These are phyloP conservation scores for Caryopteris hybrid DNA, from an alignment of 305 asterid species.

Conservation along the genomic window DNA sequence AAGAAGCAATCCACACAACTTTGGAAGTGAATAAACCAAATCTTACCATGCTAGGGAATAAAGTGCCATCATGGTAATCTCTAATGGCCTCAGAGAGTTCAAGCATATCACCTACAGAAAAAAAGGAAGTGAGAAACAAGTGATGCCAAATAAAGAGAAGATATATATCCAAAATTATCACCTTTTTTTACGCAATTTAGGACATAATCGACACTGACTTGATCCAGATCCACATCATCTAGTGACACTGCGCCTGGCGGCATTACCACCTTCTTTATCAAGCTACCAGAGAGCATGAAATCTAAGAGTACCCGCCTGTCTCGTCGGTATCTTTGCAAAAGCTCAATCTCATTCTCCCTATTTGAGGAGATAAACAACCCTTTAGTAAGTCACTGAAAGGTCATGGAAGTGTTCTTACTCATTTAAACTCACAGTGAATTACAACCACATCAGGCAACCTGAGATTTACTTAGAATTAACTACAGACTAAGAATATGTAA, in stretches of 20 bases:
- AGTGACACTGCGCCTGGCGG: conserved; percentile 98
- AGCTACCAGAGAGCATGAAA: conserved; percentile 82
- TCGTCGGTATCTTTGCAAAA: conserved; percentile 83
- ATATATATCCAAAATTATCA: conserved; percentile 16
- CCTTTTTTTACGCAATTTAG: conserved; percentile 92
- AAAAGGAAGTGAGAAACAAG: conserved; percentile 16
- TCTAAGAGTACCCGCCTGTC: conserved; percentile 79
- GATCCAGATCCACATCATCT: conserved; percentile 98
- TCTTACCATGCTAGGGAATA: conserved; percentile 87
- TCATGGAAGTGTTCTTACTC: background rate
- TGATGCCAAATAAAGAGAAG: background rate
- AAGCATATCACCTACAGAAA: conserved; percentile 64
- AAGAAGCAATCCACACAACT: conserved; percentile 10
- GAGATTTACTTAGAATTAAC: background rate
- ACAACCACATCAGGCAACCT: conserved; percentile 6
- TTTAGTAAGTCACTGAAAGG: conserved; percentile 9
- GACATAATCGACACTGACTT: conserved; percentile 89
- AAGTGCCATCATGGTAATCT: conserved; percentile 78
- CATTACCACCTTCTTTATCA: conserved; percentile 89
- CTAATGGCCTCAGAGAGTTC: conserved; percentile 97
- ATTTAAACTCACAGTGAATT: conserved; percentile 16
- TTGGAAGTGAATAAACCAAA: conserved; percentile 11
- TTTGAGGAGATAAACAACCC: conserved; percentile 13
- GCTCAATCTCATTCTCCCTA: conserved; percentile 76
- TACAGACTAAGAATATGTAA: conserved; percentile 9